phyloP scores from a whole-genome alignment of 2,329 filamentous ascomycete genomes.

The Alternaria panax region DNA sequence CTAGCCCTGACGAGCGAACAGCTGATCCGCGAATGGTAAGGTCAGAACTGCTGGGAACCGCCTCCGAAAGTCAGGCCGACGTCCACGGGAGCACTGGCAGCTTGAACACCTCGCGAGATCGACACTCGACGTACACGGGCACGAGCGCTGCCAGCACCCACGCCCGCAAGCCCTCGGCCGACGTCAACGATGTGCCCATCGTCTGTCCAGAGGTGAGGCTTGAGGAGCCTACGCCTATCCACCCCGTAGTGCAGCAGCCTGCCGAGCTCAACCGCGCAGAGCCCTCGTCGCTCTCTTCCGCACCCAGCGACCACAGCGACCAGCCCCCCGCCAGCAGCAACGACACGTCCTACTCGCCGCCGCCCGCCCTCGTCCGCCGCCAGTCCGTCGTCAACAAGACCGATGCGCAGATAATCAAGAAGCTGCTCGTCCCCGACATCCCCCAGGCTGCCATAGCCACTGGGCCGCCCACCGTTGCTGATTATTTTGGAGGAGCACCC shows the following conservation, averaged over 20 bases:
- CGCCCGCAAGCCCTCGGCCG: constrained; percentile 19
- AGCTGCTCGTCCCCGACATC: constrained; percentile 59
- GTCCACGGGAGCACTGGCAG: constrained; percentile 18
- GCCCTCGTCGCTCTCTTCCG: constrained; percentile 21
- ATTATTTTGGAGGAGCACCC: constrained; percentile 51
- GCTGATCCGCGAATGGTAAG: constrained; percentile 29
- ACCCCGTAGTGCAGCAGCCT: constrained; percentile 24
- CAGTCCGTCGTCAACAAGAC: constrained; percentile 51
- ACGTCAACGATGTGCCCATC: constrained; percentile 19
- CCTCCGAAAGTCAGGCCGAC: constrained; percentile 24
- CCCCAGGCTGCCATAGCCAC: constrained; percentile 32
- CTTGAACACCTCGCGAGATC: constrained; percentile 26
- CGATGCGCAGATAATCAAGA: constrained; percentile 58
- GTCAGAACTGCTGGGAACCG: constrained; percentile 35
- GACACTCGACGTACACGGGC: constrained; percentile 21
- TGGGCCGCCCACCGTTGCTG: constrained; percentile 39
- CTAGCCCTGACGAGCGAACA: constrained; percentile 12
- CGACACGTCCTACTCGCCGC: constrained; percentile 37
- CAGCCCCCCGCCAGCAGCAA: constrained; percentile 7
- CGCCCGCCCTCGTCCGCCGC: constrained; percentile 53
- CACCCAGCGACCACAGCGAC: constrained; percentile 18
- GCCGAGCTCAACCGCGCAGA: constrained; percentile 18
- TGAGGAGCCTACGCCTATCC: constrained; percentile 46
- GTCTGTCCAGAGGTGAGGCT: constrained; percentile 39
- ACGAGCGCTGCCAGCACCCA: constrained; percentile 18